Base-by-base conservation (phyloP, 1,284 basidiomycete genomes). In the Cryptococcus floricola region DNA sequence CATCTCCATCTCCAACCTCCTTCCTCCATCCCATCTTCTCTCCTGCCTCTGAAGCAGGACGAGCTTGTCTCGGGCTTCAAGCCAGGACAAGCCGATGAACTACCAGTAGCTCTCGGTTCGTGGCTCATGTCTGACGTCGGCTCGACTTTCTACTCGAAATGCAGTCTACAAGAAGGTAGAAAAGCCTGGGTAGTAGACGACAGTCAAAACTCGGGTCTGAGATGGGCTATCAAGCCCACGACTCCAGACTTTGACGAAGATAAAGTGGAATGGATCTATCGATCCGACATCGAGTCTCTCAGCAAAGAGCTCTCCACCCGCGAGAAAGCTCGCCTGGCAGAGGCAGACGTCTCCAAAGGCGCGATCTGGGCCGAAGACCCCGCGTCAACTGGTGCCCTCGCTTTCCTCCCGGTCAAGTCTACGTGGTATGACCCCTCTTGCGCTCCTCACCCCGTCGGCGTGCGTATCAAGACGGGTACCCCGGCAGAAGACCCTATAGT, bases 71-170 rank as follows among this genome's bases (percentile, higher is more conserved):
- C 54, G 4, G 13, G 51, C 18, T 16, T 34, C 8, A 25, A 37
- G 18, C 38, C 51, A 9, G 25, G 13, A 4, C 25, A 25, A 18
- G 14, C 46, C 10, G 25, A 31, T 5, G 4, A 16, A 16, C 5
- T 66, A 7, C 63, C 63, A 3, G 34, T 39, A 43, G 64, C 62
- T 0, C 53, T 58, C 9, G 65, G 61, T n/a, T 65, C 62, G 10
- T 64, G 71, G 7, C 63, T 74, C 12, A 70, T 62, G 60, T 67
- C 64, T 8, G 72, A 66, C 37, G 63, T 72, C 38, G 72, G 72
- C 0, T 56, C 57, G 10, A 54, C 48, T 2, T 72, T 69, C 56
- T 74, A 74, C 48, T 47, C 59, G 14, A 57, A 56, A 34, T 65
- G 64, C 38, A 62, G 53, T 5, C 47, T 66, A 10, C 57, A 59